Base-by-base conservation (phyloP, 2,329 filamentous ascomycete species). In the Chaetomiaceae sp. region DNA sequence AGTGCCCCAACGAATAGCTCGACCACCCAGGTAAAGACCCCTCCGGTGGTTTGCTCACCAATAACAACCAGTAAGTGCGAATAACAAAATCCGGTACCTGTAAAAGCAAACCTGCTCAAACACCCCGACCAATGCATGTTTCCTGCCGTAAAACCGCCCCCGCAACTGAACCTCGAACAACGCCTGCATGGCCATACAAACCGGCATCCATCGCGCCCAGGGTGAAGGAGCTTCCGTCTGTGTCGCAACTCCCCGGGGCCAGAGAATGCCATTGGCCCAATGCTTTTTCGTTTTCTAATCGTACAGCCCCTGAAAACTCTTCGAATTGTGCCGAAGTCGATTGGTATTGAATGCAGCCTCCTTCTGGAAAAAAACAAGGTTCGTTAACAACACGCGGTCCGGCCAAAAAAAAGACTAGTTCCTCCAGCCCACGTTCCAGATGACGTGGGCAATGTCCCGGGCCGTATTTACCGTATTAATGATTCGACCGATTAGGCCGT, bases 401-500 rank as follows among this genome's bases (percentile, higher is more conserved):
- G 49, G 49, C 57, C 48, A 50, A 36, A 47, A 36, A 48, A 41
- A 54, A 40, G 41, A 51, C 74, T 65, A 82, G 7, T 75, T 78
- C 67, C 79, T 77, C 81, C 81, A 84, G 42, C 81, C 81, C 56
- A 85, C 84, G 66, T 87, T 87, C 84, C 83, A 86, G 60, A 87
- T 84, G 61, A 87, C 83, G 68, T 86, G 80, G 54, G 81, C 81
- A 62, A 87, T 87, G 64, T 87, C 84, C 63, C 82, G 80, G 61
- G 82, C 84, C 46, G 84, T 86, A 70, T 86, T 86, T 69, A 86
- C 81, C 63, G 88, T 92, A 71, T 95, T 88, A 66, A 91, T 83
- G 45, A 95, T 84, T 63, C 85, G 84, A 56, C 88, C 87, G 65
- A 95, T 80, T 51, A 95, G 77, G 42, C 86, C 86, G 47, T 78